phyloP scores from a whole-genome alignment of 352 stramenopile genomes.

The Phytophthora fragariaefolia region DNA sequence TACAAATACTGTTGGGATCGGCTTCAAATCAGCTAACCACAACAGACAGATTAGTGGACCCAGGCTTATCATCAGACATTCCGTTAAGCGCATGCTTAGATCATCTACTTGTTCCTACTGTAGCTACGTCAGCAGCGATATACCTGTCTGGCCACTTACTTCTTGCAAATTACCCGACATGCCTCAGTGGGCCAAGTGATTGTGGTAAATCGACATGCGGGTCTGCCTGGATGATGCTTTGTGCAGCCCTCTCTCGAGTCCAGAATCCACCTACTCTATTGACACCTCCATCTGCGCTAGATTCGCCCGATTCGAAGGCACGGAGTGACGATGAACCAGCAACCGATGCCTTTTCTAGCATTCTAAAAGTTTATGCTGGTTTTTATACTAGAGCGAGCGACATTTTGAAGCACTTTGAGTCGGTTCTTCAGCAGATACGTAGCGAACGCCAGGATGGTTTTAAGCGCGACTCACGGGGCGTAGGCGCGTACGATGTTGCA shows the following conservation, averaged over 20 bases:
- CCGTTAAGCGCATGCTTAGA: constrained; percentile 1
- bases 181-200: constrained; percentile 50
- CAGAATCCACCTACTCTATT: not conserved
- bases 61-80: not conserved
- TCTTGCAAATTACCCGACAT: constrained; percentile 37
- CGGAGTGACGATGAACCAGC: not conserved
- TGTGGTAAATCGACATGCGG: constrained; percentile 62
- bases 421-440: constrained; percentile 27
- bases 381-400: constrained; percentile 32
- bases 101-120: constrained; percentile 40
- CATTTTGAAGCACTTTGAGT: constrained; percentile 22
- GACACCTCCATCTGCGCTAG: not conserved
- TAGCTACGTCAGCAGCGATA: constrained; percentile 41
- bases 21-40: not conserved
- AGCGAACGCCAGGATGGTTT: constrained; percentile 8
- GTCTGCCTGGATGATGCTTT: constrained; percentile 32
- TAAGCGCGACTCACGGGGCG: not conserved
- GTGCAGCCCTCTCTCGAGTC: constrained; percentile 21
- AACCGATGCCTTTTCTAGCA: not conserved
- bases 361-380: constrained; percentile 24
- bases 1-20: constrained; percentile 35
- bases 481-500: too few relatives aligned
- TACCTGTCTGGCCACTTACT: constrained; percentile 62
- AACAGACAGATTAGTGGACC: not conserved
- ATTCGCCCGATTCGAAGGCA: not conserved